phyloP scores from a whole-genome alignment of 2,329 filamentous ascomycete genomes.

The Chrysosporium queenslandicum region DNA sequence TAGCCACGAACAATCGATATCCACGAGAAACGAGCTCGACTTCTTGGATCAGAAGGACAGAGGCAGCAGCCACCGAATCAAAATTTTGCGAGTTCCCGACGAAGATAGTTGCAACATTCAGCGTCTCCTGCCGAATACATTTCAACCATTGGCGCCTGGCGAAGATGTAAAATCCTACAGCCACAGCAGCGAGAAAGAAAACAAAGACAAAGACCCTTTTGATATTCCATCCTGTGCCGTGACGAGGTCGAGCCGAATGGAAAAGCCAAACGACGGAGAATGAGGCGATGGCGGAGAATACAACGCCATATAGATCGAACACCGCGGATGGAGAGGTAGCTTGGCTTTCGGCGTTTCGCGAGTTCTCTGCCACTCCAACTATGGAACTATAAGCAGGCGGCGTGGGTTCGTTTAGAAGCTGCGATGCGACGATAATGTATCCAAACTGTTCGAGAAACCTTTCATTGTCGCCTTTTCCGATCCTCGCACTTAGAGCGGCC shows the following conservation, averaged over 20 bases:
- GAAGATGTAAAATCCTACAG: constrained; percentile 57
- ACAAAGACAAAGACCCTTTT: constrained; percentile 33
- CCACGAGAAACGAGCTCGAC: constrained; percentile 91
- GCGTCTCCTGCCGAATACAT: constrained; percentile 62
- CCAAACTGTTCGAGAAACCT: constrained; percentile 87
- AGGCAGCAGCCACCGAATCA: constrained; percentile 64
- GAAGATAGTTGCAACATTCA: constrained; percentile 58
- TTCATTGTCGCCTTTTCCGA: constrained; percentile 68
- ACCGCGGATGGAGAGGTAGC: constrained; percentile 30
- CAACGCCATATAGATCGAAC: constrained; percentile 55
- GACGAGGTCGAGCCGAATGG: constrained; percentile 57
- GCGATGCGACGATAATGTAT: constrained; percentile 85
- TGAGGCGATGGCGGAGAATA: constrained; percentile 53
- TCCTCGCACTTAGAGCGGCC: constrained; percentile 50
- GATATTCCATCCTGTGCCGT: constrained; percentile 35
- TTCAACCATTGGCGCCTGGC: constrained; percentile 72
- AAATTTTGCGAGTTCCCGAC: constrained; percentile 69
- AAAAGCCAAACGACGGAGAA: constrained; percentile 57
- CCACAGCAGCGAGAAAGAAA: constrained; percentile 43
- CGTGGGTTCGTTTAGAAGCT: constrained; percentile 60
- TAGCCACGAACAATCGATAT: constrained; percentile 60
- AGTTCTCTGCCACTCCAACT: constrained; percentile 24
- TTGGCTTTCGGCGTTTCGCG: constrained; percentile 24
- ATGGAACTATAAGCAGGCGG: constrained; percentile 34
- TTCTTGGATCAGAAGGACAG: constrained; percentile 76